phyloP scores from a whole-genome alignment of 2,329 filamentous ascomycete genomes.

The Aspergillus sp. region DNA sequence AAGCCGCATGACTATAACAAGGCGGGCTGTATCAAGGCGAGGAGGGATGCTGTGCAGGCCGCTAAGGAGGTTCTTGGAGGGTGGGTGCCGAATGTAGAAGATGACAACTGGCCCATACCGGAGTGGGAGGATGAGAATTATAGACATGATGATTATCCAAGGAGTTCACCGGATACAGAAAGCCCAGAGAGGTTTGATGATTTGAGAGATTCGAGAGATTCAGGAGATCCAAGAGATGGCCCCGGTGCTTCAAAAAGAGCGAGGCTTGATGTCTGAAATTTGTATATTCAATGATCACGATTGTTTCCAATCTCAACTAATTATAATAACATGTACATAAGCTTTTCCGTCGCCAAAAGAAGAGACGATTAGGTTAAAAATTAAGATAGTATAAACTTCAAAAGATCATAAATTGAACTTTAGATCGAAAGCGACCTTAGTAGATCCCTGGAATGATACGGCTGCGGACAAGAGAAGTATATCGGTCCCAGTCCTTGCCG shows the following conservation, averaged over 20 bases:
- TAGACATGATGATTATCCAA: too few relatives aligned
- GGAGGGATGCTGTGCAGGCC: conserved; percentile 30
- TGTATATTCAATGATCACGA: background rate
- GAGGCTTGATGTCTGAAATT: conserved; percentile 17
- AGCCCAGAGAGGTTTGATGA: background rate
- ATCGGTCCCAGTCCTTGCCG: conserved; percentile 86
- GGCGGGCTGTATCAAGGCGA: conserved; percentile 15
- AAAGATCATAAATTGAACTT: background rate
- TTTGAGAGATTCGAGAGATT: background rate
- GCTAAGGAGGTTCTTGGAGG: conserved; percentile 34
- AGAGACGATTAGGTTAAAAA: background rate
- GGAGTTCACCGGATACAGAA: too few relatives aligned
- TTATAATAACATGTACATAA: background rate
- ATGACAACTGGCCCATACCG: conserved; percentile 32
- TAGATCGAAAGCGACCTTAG: conserved; percentile 42
- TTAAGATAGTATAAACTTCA: background rate
- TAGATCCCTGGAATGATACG: conserved; percentile 85
- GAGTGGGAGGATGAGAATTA: conserved; percentile 5
- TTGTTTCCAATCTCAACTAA: background rate
- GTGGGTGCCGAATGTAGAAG: conserved; percentile 40
- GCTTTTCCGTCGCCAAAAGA: background rate
- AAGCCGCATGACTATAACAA: background rate
- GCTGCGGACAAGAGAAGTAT: conserved; percentile 77
- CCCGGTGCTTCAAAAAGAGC: conserved; percentile 30
- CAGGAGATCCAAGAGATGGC: conserved; percentile 24